Evolutionary conservation across 2,329 filamentous ascomycete genomes (phyloP).

Genomic region (Trichoderma sp.): DNA sequence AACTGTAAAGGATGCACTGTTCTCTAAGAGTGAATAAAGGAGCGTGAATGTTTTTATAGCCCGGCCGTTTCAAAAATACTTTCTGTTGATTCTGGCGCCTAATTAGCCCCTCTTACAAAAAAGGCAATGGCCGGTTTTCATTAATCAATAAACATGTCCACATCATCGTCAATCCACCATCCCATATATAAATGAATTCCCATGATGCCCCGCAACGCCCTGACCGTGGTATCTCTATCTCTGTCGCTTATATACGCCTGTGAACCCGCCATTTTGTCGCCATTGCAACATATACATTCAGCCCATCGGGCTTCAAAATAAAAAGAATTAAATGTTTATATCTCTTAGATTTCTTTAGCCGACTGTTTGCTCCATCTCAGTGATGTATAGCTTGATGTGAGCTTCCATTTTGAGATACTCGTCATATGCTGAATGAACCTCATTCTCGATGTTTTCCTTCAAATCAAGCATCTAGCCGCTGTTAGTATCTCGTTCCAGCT

Average conservation of each 20-base stretch:
- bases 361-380: constrained; percentile 95
- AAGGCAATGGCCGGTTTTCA: not conserved
- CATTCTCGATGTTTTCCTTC: constrained; percentile 95
- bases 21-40: too few species aligned
- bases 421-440: constrained; percentile 86
- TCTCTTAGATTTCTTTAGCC: constrained; percentile 32
- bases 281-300: constrained; percentile 25
- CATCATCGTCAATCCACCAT: not conserved
- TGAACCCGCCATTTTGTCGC: not conserved
- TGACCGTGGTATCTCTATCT: constrained; percentile 48
- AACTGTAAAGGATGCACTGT: not conserved
- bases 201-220: constrained; percentile 43
- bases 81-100: too few species aligned
- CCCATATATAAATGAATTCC: constrained; percentile 5
- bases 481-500: not conserved
- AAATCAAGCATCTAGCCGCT: constrained; percentile 83
- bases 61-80: too few species aligned
- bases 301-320: constrained; percentile 22
- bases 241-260: constrained; percentile 28
- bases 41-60: too few species aligned
- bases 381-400: constrained; percentile 96
- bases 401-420: constrained; percentile 98
- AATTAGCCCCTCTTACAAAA: too few species aligned
- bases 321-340: not conserved
- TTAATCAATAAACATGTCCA: constrained; percentile 1